These are phyloP conservation scores for Fraxinus dipetala DNA, from an alignment of 305 asterid species.

Conservation along the genomic window DNA sequence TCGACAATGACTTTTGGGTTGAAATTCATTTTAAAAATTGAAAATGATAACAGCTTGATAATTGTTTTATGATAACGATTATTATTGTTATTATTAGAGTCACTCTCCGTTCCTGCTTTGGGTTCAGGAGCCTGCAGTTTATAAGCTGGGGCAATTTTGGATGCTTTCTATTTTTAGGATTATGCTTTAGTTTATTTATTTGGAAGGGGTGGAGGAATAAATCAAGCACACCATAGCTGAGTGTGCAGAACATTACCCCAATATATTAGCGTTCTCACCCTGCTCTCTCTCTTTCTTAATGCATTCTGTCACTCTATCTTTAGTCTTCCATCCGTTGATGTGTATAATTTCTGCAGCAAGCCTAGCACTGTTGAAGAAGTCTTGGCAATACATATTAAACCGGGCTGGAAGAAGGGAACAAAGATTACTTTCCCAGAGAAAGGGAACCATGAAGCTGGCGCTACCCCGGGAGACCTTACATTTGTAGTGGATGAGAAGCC, in stretches of 20 bases:
- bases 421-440: slow-evolving; percentile 91
- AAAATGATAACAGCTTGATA: neutral
- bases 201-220: neutral
- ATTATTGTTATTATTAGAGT: neutral
- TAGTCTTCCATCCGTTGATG: slow-evolving; percentile 3
- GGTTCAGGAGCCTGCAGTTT: neutral
- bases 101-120: neutral
- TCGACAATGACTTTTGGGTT: neutral
- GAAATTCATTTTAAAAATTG: neutral
- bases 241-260: neutral
- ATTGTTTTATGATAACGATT: neutral
- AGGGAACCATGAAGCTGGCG: slow-evolving; percentile 70
- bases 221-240: neutral
- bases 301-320: neutral
- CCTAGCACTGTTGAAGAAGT: slow-evolving; percentile 83
- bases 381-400: slow-evolving; percentile 70
- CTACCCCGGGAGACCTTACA: slow-evolving; percentile 82
- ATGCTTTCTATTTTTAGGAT: neutral
- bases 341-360: slow-evolving; percentile 45
- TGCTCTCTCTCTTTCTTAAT: neutral
- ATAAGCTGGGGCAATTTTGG: neutral
- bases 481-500: slow-evolving; percentile 86
- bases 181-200: neutral
- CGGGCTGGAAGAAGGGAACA: slow-evolving; percentile 98
- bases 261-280: neutral